Base-by-base conservation (phyloP, 2,329 filamentous ascomycete species). In the Colletotrichum lindemuthianum region DNA sequence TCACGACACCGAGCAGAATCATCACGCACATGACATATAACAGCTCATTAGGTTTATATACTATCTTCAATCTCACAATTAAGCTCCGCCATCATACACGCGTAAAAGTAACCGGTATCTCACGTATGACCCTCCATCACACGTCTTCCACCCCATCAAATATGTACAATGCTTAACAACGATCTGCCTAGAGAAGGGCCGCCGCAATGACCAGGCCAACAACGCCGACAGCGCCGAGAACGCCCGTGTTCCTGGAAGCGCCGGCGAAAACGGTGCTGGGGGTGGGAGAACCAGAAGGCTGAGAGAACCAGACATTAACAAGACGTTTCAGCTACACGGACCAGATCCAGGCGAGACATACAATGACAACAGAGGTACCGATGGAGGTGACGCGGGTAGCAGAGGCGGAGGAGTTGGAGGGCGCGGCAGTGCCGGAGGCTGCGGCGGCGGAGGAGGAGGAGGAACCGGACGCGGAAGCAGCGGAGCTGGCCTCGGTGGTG, bases 261-360 rank as follows among this genome's bases (percentile, higher is more conserved):
- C 59, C 59, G 47, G 59, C 59, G 47, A 63, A 63, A 54, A 63
- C 59, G 53, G 39, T 40, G 39, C 45, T 52, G 53, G 59, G 53
- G 40, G 53, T 58, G 47, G 53, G 45, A 9, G 59, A 16, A 45
- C 53, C 59, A 54, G 59, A 51, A 36, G 59, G 59, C 59, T 63
- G 58, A 50, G 45, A 47, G 16, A 36, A 16, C 11, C 5, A 24
- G 16, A 36, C 8, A 45, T 63, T 59, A 58, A 53, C 40, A 59
- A 33, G 13, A 9, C 15, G n/a, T 2, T 13, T 33, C 45, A 49
- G 55, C 50, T 15, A 12, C 40, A 2, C 55, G 59, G 48, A 63
- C 60, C 55, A 63, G 16, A 43, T 49, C 60, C 60, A 59, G 55
- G 43, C 60, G 55, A 16, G 48, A 59, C 60, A 59, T 63, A 53